A percentile compares a stretch with the other conserved stretches of the same genome.
Conservation (phyloP, 805 yeast genomes). For the Kazachstania taianensis region DNA sequence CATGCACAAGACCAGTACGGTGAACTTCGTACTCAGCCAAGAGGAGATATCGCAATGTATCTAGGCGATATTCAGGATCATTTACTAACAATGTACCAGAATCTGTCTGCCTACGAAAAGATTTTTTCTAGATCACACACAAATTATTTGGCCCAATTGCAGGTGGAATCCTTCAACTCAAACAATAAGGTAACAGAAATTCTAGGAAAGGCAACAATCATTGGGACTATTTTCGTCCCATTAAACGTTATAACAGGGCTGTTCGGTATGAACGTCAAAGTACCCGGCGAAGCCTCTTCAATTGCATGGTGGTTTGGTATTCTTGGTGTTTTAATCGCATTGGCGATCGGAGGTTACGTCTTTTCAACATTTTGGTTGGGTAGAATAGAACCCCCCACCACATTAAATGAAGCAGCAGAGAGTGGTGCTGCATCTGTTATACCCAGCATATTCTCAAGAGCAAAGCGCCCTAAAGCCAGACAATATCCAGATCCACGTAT, state of each 20-base stretch:
- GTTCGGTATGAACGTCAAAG: conserved; percentile 89
- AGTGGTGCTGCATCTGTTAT: conserved; percentile 30
- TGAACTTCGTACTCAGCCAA: conserved; percentile 38
- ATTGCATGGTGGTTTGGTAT: conserved; percentile 64
- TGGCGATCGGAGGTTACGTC: conserved; percentile 33
- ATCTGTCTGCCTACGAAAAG: conserved; percentile 80
- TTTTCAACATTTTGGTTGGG: conserved; percentile 36
- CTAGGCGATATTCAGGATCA: conserved; percentile 96
- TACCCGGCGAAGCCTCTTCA: conserved; percentile 55
- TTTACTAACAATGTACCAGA: conserved; percentile 91
- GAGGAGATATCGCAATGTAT: conserved; percentile 85
- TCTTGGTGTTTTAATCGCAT: conserved; percentile 39
- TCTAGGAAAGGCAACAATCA: conserved; percentile 76
- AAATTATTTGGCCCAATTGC: conserved; percentile 86
- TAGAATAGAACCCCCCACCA: conserved; percentile 20
- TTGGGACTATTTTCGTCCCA: conserved; percentile 87
- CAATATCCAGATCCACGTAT: neutral
- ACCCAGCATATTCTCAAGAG: conserved; percentile 16
- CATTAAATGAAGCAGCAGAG: conserved; percentile 28
- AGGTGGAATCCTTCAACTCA: conserved; percentile 82
- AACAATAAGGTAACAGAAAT: conserved; percentile 79
- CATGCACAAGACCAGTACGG: conserved; percentile 10
- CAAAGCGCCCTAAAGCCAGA: conserved; percentile 3
- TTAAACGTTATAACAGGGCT: conserved; percentile 82
- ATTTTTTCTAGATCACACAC: conserved; percentile 87